These are phyloP conservation scores for Ogataea haglerorum DNA, from an alignment of 805 yeast genomes.

Conservation along the genomic window DNA sequence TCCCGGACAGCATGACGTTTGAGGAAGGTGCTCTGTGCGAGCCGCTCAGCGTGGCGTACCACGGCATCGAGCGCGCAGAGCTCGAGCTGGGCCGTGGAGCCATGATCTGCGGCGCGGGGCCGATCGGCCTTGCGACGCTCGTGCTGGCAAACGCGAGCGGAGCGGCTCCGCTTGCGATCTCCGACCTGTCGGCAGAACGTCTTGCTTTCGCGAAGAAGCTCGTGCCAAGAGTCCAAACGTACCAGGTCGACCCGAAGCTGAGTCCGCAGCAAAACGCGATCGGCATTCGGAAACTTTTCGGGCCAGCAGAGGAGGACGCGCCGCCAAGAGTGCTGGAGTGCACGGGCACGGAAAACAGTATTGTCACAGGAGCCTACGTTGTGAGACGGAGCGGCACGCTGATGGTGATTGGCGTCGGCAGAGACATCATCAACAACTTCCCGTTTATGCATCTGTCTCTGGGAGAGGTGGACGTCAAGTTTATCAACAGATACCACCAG, in stretches of 20 bases:
- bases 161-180: slow-evolving; percentile 48
- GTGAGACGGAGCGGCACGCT: slow-evolving; percentile 46
- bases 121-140: slow-evolving; percentile 52
- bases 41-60: slow-evolving; percentile 52
- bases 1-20: slow-evolving; percentile 42
- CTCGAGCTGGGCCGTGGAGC: slow-evolving; percentile 47
- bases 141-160: slow-evolving; percentile 50
- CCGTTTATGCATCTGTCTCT: slow-evolving; percentile 55
- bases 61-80: slow-evolving; percentile 47
- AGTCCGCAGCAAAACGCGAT: slow-evolving; percentile 38
- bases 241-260: slow-evolving; percentile 36
- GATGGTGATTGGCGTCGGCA: slow-evolving; percentile 52
- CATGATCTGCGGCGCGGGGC: slow-evolving; percentile 54
- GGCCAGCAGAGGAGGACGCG: slow-evolving; percentile 34
- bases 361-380: slow-evolving; percentile 44
- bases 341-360: slow-evolving; percentile 50
- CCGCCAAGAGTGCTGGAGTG: slow-evolving; percentile 50
- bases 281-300: slow-evolving; percentile 35
- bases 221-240: slow-evolving; percentile 45
- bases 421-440: slow-evolving; percentile 41
- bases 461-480: slow-evolving; percentile 49
- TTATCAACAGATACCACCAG: slow-evolving; percentile 52
- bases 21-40: slow-evolving; percentile 56
- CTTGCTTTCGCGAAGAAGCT: slow-evolving; percentile 44
- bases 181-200: slow-evolving; percentile 44